Evolutionary conservation across 176 grass and related monocot species (phyloP).

Genomic region (Oryza glumipatula): DNA sequence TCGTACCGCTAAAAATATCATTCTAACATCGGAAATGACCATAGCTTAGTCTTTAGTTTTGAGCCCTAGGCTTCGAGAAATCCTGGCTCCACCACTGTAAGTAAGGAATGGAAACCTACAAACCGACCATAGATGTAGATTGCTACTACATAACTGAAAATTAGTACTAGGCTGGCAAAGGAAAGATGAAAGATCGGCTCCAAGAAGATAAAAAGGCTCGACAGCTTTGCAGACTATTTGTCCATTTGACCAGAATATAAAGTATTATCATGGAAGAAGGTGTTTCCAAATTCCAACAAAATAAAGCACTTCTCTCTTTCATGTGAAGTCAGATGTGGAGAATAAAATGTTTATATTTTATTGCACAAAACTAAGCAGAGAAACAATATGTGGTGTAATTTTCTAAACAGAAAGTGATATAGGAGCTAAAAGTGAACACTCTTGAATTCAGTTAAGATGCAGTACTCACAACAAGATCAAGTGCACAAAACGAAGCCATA

Average conservation of each 20-base stretch:
- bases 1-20: too few relatives aligned
- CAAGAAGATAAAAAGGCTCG: background rate
- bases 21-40: too few relatives aligned
- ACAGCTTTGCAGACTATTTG: background rate
- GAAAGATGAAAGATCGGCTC: background rate
- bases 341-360: background rate
- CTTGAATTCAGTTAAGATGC: constrained; percentile 24
- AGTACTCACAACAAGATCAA: constrained; percentile 90
- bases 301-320: background rate
- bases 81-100: background rate
- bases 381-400: background rate
- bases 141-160: background rate
- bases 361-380: background rate
- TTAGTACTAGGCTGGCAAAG: constrained; percentile 18
- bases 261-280: background rate
- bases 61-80: too few relatives aligned
- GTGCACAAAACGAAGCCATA: constrained; percentile 96
- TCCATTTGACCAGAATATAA: background rate
- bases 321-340: background rate
- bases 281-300: background rate
- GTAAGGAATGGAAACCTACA: background rate
- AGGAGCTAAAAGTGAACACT: background rate
- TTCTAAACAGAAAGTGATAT: background rate
- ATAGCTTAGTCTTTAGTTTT: too few relatives aligned
- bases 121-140: background rate